These are phyloP conservation scores for Mesotaenium endlicherianum DNA, from an alignment of 139 green algal species.

Conservation along the genomic window DNA sequence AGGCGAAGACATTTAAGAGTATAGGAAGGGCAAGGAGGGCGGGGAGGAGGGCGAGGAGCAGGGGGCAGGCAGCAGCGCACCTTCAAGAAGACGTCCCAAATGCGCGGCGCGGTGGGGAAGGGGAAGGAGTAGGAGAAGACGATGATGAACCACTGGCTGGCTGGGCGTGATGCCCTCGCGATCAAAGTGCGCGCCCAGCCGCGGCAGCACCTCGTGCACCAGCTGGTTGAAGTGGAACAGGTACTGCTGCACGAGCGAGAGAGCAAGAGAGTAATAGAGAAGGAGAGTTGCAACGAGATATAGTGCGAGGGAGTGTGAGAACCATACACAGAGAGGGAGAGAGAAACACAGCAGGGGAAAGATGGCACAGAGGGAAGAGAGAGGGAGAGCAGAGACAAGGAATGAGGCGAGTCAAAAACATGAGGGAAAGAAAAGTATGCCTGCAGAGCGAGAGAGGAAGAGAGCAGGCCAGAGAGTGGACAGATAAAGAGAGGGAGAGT, in stretches of 20 bases:
- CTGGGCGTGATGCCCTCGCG: constrained; percentile 29
- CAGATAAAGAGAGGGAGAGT: no score
- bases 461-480: no score
- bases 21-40: no score
- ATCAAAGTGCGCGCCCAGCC: constrained; percentile 61
- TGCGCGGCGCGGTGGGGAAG: constrained; percentile 73
- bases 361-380: background rate
- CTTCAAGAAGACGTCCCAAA: constrained; percentile 83
- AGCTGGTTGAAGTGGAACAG: constrained; percentile 68
- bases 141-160: constrained; percentile 88
- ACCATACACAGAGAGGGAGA: no score
- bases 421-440: background rate
- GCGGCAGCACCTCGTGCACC: constrained; percentile 54
- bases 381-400: background rate
- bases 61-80: no score
- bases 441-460: no score
- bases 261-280: no score
- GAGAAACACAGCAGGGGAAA: background rate
- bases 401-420: background rate
- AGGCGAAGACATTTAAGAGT: no score
- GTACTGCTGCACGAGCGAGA: constrained; percentile 78
- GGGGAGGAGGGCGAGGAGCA: no score
- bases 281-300: no score
- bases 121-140: constrained; percentile 81
- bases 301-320: no score